These are phyloP conservation scores for Trypethelium eluteriae DNA, from an alignment of 495 filamentous ascomycete species.

Conservation along the genomic window DNA sequence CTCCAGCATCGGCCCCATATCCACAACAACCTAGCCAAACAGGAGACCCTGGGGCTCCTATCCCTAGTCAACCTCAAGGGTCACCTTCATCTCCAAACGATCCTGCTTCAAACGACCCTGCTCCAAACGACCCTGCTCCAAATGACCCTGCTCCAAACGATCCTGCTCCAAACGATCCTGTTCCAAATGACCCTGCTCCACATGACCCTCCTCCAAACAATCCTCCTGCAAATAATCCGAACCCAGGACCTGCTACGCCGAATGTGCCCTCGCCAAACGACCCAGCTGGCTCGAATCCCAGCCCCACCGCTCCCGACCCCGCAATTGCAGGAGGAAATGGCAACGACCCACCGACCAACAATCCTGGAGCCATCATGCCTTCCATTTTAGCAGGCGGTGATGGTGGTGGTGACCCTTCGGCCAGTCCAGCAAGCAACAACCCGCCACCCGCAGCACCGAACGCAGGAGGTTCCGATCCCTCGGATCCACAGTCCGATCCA, in stretches of 20 bases:
- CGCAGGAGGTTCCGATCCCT: neutral
- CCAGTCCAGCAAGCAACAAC: too few species aligned
- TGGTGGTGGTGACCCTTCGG: neutral
- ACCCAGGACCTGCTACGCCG: too few species aligned
- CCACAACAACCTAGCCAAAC: neutral
- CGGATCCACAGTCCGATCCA: neutral
- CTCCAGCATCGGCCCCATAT: neutral
- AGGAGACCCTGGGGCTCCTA: neutral
- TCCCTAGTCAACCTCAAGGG: neutral
- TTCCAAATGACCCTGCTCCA: neutral
- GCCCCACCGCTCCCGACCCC: neutral
- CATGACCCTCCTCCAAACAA: neutral
- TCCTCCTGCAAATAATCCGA: neutral
- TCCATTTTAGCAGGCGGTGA: neutral
- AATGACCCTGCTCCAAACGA: neutral
- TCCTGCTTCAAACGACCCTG: neutral
- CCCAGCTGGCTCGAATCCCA: too few species aligned
- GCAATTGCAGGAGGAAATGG: neutral
- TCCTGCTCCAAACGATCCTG: neutral
- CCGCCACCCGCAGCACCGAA: neutral
- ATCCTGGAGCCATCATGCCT: neutral
- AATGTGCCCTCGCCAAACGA: too few species aligned
- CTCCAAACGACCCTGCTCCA: neutral
- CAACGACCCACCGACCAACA: neutral
- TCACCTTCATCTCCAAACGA: neutral